Conservation (phyloP, 73 alveolate species). For the Tetrahymena elliotti region DNA sequence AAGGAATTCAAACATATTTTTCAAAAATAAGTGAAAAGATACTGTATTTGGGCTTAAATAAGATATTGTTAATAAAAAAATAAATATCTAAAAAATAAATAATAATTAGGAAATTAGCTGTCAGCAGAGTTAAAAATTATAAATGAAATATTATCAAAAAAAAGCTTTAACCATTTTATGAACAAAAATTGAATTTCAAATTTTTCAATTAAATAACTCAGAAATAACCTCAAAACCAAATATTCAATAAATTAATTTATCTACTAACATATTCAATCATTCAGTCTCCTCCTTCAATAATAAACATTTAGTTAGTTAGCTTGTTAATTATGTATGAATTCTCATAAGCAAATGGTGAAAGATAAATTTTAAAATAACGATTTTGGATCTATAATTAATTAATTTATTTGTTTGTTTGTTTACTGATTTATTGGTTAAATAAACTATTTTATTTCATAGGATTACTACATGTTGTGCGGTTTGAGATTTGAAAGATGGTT, state of each 20-base stretch:
- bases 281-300: no score
- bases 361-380: no score
- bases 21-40: background rate
- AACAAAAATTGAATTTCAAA: no score
- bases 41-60: background rate
- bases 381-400: background rate
- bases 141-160: no score
- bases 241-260: no score
- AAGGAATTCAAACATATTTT: background rate
- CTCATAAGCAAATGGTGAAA: no score
- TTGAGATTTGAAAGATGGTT: constrained; percentile 43
- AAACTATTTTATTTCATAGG: constrained; percentile 10
- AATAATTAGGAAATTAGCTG: background rate
- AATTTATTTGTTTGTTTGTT: background rate
- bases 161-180: no score
- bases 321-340: no score
- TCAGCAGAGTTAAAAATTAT: background rate
- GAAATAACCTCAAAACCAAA: no score
- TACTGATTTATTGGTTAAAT: background rate
- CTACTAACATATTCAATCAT: no score
- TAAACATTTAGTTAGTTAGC: no score
- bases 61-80: background rate
- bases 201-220: no score
- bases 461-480: constrained; percentile 34
- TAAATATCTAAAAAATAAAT: background rate